Base-by-base conservation (phyloP, 495 filamentous ascomycete genomes). In the Penicillium malachiteum region DNA sequence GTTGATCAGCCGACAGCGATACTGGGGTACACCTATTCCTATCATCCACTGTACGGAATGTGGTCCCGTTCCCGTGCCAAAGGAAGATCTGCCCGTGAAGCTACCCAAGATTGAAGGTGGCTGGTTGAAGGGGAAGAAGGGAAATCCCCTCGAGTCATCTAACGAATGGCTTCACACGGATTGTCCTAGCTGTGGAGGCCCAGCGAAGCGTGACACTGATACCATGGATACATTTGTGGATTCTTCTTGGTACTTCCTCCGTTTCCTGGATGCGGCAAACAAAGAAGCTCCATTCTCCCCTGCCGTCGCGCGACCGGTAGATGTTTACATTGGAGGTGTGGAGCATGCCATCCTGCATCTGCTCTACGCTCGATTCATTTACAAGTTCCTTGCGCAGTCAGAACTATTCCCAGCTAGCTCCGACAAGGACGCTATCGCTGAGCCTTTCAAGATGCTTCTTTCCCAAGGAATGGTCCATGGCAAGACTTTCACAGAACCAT, bases 191-290 rank as follows among this genome's bases (percentile, higher is more conserved):
- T 96, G 91, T 57, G 72, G 76, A 9, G 78, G 80, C 5, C 70
- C 80, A 5, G 91, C 91, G 7, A 87, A 83, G 63, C 84, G 91
- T 32, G 91, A 96, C 62, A 96, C 91, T 2, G 91, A 96, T 64
- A 96, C 91, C 0, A 95, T 96, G 91, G 91, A 96, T 68, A 96
- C 91, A 0, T 96, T 96, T 68, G 90, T 96, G 37, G 91, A 96
- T 69, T 93, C 89, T 0, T 93, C 89, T 42, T 96, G 91, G 91
- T 96, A 96, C 66, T 95, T 83, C 59, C 82, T 92, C 76, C 83
- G 91, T 0, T 96, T 89, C 63, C 67, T 86, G 37, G 88, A 93
- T 57, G 68, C 87, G 1, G 71, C 84, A 3, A 92, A 93, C 61
- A 64, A 76, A 37, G 66, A 79, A 11, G 66, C 66, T 11, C 88